A percentile compares a stretch with the other conserved stretches of the same genome.
Conservation (phyloP, 1,284 basidiomycete species). For the Sporisorium exsertum region DNA sequence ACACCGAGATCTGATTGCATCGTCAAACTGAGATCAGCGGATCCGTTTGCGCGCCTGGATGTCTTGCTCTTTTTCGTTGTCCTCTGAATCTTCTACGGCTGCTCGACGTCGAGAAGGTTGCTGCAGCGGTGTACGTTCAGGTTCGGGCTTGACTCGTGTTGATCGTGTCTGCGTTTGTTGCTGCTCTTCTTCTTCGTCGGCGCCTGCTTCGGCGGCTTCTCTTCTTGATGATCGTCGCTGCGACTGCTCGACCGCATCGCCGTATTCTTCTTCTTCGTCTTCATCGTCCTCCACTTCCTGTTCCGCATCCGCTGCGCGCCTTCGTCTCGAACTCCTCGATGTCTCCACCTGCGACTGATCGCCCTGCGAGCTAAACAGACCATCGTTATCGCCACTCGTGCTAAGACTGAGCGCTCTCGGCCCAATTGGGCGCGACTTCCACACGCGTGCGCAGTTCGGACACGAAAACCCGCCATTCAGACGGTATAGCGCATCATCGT, state of each 20-base stretch:
- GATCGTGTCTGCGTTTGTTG: background rate
- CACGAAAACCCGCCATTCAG: slow-evolving; percentile 30
- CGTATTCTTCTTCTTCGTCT: slow-evolving; percentile 1
- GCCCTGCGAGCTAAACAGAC: slow-evolving; percentile 12
- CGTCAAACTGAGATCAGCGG: slow-evolving; percentile 4
- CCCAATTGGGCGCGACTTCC: slow-evolving; percentile 44
- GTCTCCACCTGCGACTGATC: slow-evolving; percentile 8
- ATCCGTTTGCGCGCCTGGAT: slow-evolving; percentile 25
- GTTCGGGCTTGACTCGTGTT: slow-evolving; percentile 24
- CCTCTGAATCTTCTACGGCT: background rate
- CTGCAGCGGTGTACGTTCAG: slow-evolving; percentile 2
- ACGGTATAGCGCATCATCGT: slow-evolving; percentile 23
- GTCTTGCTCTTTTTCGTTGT: slow-evolving; percentile 21
- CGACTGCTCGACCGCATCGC: background rate
- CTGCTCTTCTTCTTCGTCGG: slow-evolving; percentile 9
- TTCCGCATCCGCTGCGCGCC: slow-evolving; percentile 57
- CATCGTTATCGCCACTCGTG: slow-evolving; percentile 3
- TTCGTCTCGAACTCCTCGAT: slow-evolving; percentile 9
- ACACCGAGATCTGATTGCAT: no score
- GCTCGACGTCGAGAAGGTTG: slow-evolving; percentile 1
- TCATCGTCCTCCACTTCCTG: slow-evolving; percentile 56
- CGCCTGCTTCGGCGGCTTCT: background rate
- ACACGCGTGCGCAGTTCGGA: slow-evolving; percentile 11
- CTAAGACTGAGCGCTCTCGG: slow-evolving; percentile 26
- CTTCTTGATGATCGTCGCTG: background rate